These are phyloP conservation scores for Perkinsus marinus DNA, from an alignment of 169 alveolate species.

Conservation along the genomic window DNA sequence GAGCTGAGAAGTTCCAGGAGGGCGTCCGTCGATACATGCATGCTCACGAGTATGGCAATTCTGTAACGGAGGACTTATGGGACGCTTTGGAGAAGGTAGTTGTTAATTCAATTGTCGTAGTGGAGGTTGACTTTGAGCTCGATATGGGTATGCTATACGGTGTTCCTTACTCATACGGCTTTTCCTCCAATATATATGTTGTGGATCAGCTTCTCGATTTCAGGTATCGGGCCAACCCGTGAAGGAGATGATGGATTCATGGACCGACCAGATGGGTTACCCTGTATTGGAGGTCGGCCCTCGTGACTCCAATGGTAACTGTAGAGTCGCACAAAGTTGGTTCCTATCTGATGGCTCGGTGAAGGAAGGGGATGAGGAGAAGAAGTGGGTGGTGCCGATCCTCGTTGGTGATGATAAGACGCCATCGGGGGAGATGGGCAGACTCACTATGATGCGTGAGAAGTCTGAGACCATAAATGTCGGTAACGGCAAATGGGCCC, in stretches of 20 bases:
- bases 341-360: not conserved
- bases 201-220: no score
- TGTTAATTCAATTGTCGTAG: not conserved
- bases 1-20: slow-evolving; percentile 21
- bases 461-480: not conserved
- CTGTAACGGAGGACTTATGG: slow-evolving; percentile 15
- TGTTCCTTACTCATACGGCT: no score
- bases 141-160: no score
- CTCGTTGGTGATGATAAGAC: not conserved
- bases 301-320: not conserved
- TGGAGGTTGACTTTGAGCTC: no score
- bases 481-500: not conserved
- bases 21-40: slow-evolving; percentile 16
- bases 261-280: slow-evolving; percentile 27
- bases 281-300: not conserved
- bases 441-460: not conserved
- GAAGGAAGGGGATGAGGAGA: not conserved
- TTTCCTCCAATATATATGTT: no score
- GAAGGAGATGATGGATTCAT: slow-evolving; percentile 19
- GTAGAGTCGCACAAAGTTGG: not conserved
- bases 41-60: slow-evolving; percentile 11
- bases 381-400: not conserved
- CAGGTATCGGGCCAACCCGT: slow-evolving; percentile 14
- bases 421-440: not conserved
- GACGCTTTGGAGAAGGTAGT: slow-evolving; percentile 10